phyloP scores from a whole-genome alignment of 306 rosid species.

The Quercus bicolor region DNA sequence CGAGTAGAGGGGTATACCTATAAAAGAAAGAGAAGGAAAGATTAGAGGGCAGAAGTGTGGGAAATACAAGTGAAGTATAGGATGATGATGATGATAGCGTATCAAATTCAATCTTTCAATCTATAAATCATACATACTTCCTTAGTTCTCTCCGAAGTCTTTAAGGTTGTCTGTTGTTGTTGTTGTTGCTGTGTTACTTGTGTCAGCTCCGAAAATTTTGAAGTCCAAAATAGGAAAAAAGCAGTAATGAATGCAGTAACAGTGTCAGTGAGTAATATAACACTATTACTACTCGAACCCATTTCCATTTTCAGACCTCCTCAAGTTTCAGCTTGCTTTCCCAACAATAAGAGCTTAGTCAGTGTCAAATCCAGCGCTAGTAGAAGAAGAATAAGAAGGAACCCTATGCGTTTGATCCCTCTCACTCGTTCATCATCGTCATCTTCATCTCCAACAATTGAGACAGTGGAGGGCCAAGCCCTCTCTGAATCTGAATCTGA shows the following conservation, averaged over 20 bases:
- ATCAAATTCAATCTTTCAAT: no score
- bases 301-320: neutral
- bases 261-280: neutral
- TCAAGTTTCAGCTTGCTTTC: neutral
- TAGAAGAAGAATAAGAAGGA: slow-evolving; percentile 9
- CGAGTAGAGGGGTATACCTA: no score
- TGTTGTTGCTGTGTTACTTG: no score
- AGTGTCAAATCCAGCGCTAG: neutral
- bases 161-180: no score
- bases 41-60: no score
- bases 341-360: neutral
- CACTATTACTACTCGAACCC: neutral
- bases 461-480: slow-evolving; percentile 45
- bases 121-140: no score
- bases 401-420: slow-evolving; percentile 36
- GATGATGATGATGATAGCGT: no score
- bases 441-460: slow-evolving; percentile 39
- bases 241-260: neutral
- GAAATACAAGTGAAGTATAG: no score
- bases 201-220: no score
- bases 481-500: slow-evolving; percentile 26
- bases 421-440: neutral
- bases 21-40: no score
- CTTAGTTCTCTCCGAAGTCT: no score
- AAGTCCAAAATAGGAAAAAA: neutral